Evolutionary conservation across 73 alveolate genomes (phyloP).

Genomic region (Diophrys sp.): DNA sequence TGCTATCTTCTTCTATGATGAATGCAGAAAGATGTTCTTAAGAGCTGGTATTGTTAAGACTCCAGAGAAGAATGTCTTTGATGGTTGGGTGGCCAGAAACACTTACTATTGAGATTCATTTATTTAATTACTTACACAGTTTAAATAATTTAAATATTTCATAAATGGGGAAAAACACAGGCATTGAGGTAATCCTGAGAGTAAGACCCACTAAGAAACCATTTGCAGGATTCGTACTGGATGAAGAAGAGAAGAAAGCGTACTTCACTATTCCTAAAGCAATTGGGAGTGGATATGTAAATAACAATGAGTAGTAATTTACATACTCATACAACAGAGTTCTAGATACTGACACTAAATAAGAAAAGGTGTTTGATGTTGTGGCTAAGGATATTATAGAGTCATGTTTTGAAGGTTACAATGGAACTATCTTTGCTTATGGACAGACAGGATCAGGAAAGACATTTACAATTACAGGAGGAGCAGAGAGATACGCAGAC

Average conservation of each 20-base stretch:
- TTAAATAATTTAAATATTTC: no score
- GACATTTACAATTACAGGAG: constrained; percentile 99
- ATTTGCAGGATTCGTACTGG: constrained; percentile 34
- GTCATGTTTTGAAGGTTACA: constrained; percentile 95
- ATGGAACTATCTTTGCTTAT: constrained; percentile 98
- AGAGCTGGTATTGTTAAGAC: constrained; percentile 3
- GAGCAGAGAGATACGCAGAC: constrained; percentile 93
- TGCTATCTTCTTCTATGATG: constrained; percentile 20
- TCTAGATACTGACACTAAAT: constrained; percentile 66
- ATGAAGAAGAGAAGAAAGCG: constrained; percentile 42
- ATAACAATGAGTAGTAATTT: constrained; percentile 81
- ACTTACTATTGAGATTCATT: constrained; percentile 28
- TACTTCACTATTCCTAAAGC: constrained; percentile 56
- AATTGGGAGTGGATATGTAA: constrained; percentile 79
- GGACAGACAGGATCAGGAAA: constrained; percentile 99
- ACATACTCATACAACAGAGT: constrained; percentile 83
- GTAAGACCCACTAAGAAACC: constrained; percentile 70
- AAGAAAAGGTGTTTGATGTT: constrained; percentile 86
- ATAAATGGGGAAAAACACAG: constrained; percentile 15
- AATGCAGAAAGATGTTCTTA: constrained; percentile 15
- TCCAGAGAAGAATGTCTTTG: constrained; percentile 4
- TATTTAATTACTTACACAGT: no score
- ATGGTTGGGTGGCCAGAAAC: constrained; percentile 48
- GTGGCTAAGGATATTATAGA: constrained; percentile 96
- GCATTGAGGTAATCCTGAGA: constrained; percentile 72